Evolutionary conservation across 1,139 yeast species (phyloP).

Genomic region (Taphrina betulina): DNA sequence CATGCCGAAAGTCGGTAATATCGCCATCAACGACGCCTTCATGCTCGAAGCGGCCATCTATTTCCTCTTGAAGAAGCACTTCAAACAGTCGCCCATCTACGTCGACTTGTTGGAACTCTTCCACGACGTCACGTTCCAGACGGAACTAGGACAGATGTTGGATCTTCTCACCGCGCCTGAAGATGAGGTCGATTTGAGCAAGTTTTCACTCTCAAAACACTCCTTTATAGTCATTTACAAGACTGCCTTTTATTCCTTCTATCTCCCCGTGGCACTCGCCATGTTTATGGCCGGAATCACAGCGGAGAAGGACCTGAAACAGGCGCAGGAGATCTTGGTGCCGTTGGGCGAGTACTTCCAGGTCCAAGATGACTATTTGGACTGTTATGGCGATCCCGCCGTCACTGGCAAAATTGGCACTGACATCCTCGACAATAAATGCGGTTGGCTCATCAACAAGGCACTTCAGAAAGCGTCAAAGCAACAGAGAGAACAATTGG

Average conservation of each 20-base stretch:
- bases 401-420: conserved; percentile 98
- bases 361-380: conserved; percentile 95
- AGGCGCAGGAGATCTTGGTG: conserved; percentile 80
- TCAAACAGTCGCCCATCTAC: conserved; percentile 76
- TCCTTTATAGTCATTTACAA: conserved; percentile 93
- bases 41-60: conserved; percentile 96
- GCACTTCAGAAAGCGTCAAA: conserved; percentile 77
- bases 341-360: conserved; percentile 99
- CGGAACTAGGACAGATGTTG: conserved; percentile 93
- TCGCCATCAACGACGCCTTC: conserved; percentile 96
- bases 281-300: conserved; percentile 86
- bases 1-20: conserved; percentile 47
- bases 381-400: conserved; percentile 96
- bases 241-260: conserved; percentile 97
- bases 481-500: conserved; percentile 79
- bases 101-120: conserved; percentile 87
- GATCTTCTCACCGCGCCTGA: conserved; percentile 98
- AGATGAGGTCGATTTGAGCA: conserved; percentile 80
- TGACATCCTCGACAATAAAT: conserved; percentile 96
- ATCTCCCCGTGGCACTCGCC: conserved; percentile 95
- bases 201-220: conserved; percentile 84
- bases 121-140: conserved; percentile 76
- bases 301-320: conserved; percentile 72
- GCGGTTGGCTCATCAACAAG: conserved; percentile 95
- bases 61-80: conserved; percentile 81